Conservation (phyloP, 2,329 filamentous ascomycete genomes). For the Xylaria sp. region DNA sequence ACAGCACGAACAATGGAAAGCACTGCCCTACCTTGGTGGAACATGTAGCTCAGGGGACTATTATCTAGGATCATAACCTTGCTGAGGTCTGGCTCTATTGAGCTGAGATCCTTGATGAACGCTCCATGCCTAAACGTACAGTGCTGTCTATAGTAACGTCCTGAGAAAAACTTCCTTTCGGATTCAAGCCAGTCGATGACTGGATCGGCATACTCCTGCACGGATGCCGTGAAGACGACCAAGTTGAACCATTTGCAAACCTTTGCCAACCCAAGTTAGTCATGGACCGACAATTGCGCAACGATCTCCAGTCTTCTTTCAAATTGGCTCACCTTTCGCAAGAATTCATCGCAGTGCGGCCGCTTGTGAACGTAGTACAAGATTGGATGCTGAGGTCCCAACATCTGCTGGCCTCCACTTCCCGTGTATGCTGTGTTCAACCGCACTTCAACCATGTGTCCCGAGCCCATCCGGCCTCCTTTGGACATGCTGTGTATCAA, state of each 20-base stretch:
- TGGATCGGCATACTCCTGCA: constrained; percentile 98
- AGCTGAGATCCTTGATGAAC: constrained; percentile 97
- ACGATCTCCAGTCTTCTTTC: background rate
- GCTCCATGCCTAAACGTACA: constrained; percentile 95
- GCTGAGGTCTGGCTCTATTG: constrained; percentile 95
- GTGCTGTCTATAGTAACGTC: constrained; percentile 94
- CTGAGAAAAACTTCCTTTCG: constrained; percentile 95
- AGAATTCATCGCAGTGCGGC: constrained; percentile 94
- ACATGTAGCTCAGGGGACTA: constrained; percentile 97
- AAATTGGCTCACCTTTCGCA: constrained; percentile 74
- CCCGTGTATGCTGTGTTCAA: constrained; percentile 78
- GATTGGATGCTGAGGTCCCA: constrained; percentile 92
- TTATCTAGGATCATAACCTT: constrained; percentile 99
- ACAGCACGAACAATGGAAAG: constrained; percentile 1
- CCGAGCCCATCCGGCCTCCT: constrained; percentile 92
- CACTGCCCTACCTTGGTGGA: constrained; percentile 83
- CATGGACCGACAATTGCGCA: constrained; percentile 16
- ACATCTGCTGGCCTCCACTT: constrained; percentile 71
- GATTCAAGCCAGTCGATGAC: constrained; percentile 99
- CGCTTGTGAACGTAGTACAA: constrained; percentile 99
- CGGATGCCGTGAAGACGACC: constrained; percentile 94
- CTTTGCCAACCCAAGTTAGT: constrained; percentile 55
- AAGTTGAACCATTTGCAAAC: constrained; percentile 98
- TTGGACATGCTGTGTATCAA: constrained; percentile 98
- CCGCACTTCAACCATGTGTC: constrained; percentile 98